Base-by-base conservation (phyloP, 768 basidiomycete species). In the Dioszegia hungarica region DNA sequence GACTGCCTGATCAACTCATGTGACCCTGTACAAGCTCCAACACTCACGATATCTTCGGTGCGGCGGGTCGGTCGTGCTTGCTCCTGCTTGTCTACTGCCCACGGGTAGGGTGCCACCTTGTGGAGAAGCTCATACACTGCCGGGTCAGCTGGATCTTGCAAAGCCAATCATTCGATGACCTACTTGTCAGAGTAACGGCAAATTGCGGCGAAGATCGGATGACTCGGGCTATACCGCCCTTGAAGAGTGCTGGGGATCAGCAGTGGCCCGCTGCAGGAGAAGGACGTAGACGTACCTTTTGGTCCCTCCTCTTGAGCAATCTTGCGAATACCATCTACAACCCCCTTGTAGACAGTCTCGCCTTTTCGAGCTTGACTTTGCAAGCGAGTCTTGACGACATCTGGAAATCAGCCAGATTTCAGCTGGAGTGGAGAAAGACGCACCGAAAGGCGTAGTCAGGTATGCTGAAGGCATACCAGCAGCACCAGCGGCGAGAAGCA, bases 391-490 rank as follows among this genome's bases (percentile, higher is more conserved):
- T 99, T 98, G 72, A 98, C 89, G 60, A 98, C 95, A 77, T 99
- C 94, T 88, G 74, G 8, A n/a, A n/a, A n/a, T n/a, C n/a, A n/a
- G n/a, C n/a, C n/a, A 57, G 27, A 17, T 47, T 33, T 37, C 29
- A 40, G 28, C 38, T 39, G 10, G n/a, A 5, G 24, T 4, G 22
- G 20, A 12, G 5, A 22, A 40, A 5, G 17, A 60, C 66, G 54
- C 46, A 68, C 46, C 46, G 19, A 47, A 47, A 46, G 46, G 44
- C 15, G 56, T 57, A 0, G 56, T 57, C 9, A 76, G 54, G 49
- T 74, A 75, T 2, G 92, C 91, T 40, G 93, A 92, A 54, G 94
- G 94, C 92, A 97, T 97, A 61, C 95, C 95, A 64, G 93, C 94
- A 63, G 77, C 73, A 59, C 71, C 70, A 29, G 72, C 74, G 15